Percentiles rank a stretch among this genome's conserved stretches.
Evolutionary conservation across 371 early-diverging fungal species (phyloP).

Genomic region (Dichotomocladium elegans): DNA sequence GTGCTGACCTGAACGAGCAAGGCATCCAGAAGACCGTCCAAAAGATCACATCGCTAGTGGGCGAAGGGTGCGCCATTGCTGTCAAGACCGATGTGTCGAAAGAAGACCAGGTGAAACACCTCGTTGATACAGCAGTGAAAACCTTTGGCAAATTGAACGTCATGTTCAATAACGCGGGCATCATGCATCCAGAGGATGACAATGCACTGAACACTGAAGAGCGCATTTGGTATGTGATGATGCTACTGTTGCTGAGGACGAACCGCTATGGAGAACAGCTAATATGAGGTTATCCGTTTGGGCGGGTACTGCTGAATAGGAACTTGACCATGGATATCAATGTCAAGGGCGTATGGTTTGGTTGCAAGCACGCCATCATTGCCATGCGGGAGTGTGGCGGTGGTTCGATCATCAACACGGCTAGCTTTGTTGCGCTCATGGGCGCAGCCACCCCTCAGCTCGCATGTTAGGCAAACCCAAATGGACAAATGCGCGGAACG

Average conservation of each 20-base stretch:
- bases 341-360: slow-evolving; percentile 92
- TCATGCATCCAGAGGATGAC: slow-evolving; percentile 87
- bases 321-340: slow-evolving; percentile 78
- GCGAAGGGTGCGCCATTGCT: slow-evolving; percentile 36
- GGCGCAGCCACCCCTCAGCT: slow-evolving; percentile 91
- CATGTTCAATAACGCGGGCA: slow-evolving; percentile 90
- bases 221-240: slow-evolving; percentile 62
- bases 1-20: slow-evolving; percentile 72
- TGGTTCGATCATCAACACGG: slow-evolving; percentile 86
- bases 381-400: slow-evolving; percentile 73
- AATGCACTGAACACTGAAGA: slow-evolving; percentile 78
- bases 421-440: slow-evolving; percentile 78
- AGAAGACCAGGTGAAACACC: slow-evolving; percentile 67
- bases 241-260: no score
- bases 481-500: not conserved
- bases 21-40: slow-evolving; percentile 47
- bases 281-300: slow-evolving; percentile 1
- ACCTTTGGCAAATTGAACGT: slow-evolving; percentile 76
- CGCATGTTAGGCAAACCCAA: slow-evolving; percentile 64
- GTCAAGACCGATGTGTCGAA: slow-evolving; percentile 68
- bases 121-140: slow-evolving; percentile 67
- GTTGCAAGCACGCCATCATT: slow-evolving; percentile 80
- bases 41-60: slow-evolving; percentile 39
- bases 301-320: slow-evolving; percentile 34
- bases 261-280: no score